These are phyloP conservation scores for Forsythia viridissima DNA, from an alignment of 257 asterid genomes.

Conservation along the genomic window DNA sequence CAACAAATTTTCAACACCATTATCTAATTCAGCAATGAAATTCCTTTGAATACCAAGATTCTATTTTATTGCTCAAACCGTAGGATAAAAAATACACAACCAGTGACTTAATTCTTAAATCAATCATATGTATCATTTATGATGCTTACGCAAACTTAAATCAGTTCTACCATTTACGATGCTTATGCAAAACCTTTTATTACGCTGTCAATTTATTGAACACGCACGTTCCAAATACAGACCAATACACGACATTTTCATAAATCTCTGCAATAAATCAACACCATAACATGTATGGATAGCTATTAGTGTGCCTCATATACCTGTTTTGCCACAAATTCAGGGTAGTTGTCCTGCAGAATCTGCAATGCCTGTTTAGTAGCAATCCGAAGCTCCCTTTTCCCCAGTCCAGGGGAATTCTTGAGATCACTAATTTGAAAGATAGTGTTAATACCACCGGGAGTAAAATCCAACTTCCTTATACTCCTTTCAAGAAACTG, in stretches of 20 bases:
- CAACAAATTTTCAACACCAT: neutral
- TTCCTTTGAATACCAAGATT: slow-evolving; percentile 14
- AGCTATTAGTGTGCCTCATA: slow-evolving; percentile 54
- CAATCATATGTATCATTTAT: neutral
- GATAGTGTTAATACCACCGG: slow-evolving; percentile 71
- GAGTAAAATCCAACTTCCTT: slow-evolving; percentile 67
- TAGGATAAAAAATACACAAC: neutral
- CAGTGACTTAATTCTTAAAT: neutral
- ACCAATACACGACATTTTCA: neutral
- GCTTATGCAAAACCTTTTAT: neutral
- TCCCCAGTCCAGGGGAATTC: slow-evolving; percentile 84
- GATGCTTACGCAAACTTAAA: neutral
- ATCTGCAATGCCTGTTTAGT: slow-evolving; percentile 79
- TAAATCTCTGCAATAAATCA: neutral
- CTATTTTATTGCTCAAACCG: neutral
- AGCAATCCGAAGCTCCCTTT: slow-evolving; percentile 73
- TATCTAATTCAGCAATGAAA: too few relatives aligned
- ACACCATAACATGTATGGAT: neutral
- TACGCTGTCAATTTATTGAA: neutral
- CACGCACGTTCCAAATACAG: neutral
- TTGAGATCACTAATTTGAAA: slow-evolving; percentile 88
- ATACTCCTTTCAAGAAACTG: slow-evolving; percentile 76
- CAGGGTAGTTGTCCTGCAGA: slow-evolving; percentile 96
- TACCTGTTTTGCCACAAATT: slow-evolving; percentile 92
- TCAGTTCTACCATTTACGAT: neutral